Evolutionary conservation across 176 grass and related monocot genomes (phyloP).

Genomic region (Saccharum officinarum): DNA sequence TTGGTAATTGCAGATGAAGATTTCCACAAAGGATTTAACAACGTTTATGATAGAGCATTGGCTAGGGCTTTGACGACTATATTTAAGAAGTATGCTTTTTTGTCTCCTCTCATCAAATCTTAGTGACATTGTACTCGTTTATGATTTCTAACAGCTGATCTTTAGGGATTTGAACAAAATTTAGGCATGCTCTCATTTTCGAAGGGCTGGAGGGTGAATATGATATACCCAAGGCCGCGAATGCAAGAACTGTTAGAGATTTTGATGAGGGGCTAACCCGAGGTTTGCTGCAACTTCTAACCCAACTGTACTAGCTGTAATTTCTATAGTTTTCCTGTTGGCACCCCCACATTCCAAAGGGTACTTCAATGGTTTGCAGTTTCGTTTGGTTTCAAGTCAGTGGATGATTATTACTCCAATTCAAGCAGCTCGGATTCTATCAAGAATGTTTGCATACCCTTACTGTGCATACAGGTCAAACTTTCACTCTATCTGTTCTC

Average conservation of each 20-base stretch:
- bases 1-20: conserved; percentile 97
- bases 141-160: conserved; percentile 33
- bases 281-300: conserved; percentile 39
- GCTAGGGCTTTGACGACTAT: conserved; percentile 58
- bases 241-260: conserved; percentile 83
- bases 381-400: conserved; percentile 98
- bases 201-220: conserved; percentile 85
- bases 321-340: not conserved
- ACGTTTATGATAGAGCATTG: conserved; percentile 88
- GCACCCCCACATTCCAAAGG: conserved; percentile 17
- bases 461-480: conserved; percentile 95
- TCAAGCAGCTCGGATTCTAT: conserved; percentile 94
- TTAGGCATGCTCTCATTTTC: conserved; percentile 84
- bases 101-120: conserved; percentile 19
- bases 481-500: conserved; percentile 9
- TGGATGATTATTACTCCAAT: conserved; percentile 96
- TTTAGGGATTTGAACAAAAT: conserved; percentile 45
- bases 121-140: conserved; percentile 15
- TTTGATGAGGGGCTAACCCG: conserved; percentile 96
- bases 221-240: conserved; percentile 74
- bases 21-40: conserved; percentile 97
- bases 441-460: conserved; percentile 78
- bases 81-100: conserved; percentile 74
- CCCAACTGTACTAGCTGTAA: not conserved
- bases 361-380: conserved; percentile 49